Evolutionary conservation across 2,329 filamentous ascomycete genomes (phyloP).

Genomic region (Cladosporium sp.): DNA sequence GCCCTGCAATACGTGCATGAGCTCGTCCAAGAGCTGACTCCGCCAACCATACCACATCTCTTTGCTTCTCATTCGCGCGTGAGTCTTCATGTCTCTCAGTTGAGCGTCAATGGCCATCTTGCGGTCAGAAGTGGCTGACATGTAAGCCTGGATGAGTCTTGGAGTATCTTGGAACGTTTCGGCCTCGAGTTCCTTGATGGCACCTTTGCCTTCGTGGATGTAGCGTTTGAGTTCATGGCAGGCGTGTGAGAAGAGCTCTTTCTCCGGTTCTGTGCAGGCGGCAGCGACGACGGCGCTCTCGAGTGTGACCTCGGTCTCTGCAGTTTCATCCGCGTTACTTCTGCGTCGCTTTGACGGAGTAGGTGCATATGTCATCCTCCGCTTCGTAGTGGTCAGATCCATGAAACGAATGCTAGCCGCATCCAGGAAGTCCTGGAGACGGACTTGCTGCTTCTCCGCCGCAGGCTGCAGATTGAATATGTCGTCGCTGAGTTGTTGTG

Average conservation of each 20-base stretch:
- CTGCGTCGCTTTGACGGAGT: slow-evolving; percentile 37
- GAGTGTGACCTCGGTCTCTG: slow-evolving; percentile 45
- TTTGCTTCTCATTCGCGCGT: slow-evolving; percentile 86
- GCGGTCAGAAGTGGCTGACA: slow-evolving; percentile 78
- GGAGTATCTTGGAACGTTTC: slow-evolving; percentile 91
- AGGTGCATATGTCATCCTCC: slow-evolving; percentile 75
- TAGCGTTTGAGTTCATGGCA: slow-evolving; percentile 96
- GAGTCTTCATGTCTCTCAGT: slow-evolving; percentile 95
- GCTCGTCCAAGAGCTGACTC: slow-evolving; percentile 78
- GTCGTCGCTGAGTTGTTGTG: slow-evolving; percentile 32
- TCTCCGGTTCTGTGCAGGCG: slow-evolving; percentile 86
- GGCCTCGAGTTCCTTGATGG: slow-evolving; percentile 86
- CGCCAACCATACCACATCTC: slow-evolving; percentile 99
- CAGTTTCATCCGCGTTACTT: slow-evolving; percentile 40
- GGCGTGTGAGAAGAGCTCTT: slow-evolving; percentile 91
- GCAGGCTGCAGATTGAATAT: slow-evolving; percentile 23
- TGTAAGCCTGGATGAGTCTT: slow-evolving; percentile 86
- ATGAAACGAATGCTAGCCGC: slow-evolving; percentile 98
- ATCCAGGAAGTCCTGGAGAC: slow-evolving; percentile 88
- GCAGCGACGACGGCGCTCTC: slow-evolving; percentile 84
- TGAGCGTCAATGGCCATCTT: slow-evolving; percentile 90
- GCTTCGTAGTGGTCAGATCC: slow-evolving; percentile 95
- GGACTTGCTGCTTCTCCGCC: slow-evolving; percentile 40
- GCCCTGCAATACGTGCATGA: slow-evolving; percentile 76
- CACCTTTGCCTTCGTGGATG: slow-evolving; percentile 86